Evolutionary conservation across 2,329 filamentous ascomycete genomes (phyloP).

Genomic region (Mycogone perniciosa): DNA sequence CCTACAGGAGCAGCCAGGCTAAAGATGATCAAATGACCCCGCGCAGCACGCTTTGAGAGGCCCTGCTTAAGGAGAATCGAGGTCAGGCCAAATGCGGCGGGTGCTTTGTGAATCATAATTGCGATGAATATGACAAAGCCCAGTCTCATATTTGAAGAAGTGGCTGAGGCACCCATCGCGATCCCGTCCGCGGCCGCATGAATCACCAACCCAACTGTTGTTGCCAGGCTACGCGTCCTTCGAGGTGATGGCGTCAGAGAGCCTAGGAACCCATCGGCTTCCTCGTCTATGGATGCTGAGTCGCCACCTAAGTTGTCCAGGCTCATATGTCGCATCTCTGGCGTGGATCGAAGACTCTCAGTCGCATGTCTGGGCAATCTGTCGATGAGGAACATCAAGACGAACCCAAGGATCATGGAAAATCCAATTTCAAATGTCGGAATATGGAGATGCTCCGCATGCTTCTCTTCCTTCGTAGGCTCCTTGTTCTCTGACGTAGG

Average conservation of each 20-base stretch:
- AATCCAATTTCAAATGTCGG: slow-evolving; percentile 77
- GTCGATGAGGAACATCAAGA: slow-evolving; percentile 96
- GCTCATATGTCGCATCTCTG: slow-evolving; percentile 76
- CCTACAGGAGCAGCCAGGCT: slow-evolving; percentile 85
- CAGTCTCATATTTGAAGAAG: slow-evolving; percentile 64
- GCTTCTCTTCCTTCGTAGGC: slow-evolving; percentile 11
- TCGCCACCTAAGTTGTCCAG: slow-evolving; percentile 68
- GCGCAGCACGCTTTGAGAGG: slow-evolving; percentile 74
- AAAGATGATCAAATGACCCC: slow-evolving; percentile 83
- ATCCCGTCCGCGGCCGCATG: slow-evolving; percentile 94
- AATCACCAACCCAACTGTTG: slow-evolving; percentile 90
- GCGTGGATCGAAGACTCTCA: slow-evolving; percentile 56
- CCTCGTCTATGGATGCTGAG: slow-evolving; percentile 44
- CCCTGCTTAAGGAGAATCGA: slow-evolving; percentile 87
- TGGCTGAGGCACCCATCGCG: slow-evolving; percentile 84
- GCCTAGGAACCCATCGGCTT: slow-evolving; percentile 53
- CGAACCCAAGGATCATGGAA: slow-evolving; percentile 79
- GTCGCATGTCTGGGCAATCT: slow-evolving; percentile 69
- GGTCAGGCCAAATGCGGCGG: slow-evolving; percentile 89
- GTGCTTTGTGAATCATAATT: slow-evolving; percentile 96
- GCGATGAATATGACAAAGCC: slow-evolving; percentile 91
- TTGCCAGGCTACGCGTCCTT: slow-evolving; percentile 62
- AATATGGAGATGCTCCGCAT: slow-evolving; percentile 33
- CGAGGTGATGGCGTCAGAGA: slow-evolving; percentile 52
- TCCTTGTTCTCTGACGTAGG: slow-evolving; percentile 13